phyloP scores from a whole-genome alignment of 2,329 filamentous ascomycete genomes.

The Truncatella angustata region DNA sequence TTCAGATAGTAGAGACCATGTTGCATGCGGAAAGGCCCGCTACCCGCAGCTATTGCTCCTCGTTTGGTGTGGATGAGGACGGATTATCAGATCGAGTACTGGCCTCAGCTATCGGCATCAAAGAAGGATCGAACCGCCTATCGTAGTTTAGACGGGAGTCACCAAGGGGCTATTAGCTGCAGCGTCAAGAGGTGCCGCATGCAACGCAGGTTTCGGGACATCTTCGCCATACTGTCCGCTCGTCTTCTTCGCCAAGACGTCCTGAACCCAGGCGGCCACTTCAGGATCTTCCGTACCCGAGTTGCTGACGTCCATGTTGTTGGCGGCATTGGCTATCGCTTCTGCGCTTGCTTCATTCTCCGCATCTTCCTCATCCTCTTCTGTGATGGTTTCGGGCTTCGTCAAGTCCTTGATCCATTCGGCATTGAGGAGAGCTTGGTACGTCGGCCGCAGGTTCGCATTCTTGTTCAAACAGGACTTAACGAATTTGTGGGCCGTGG shows the following conservation, averaged over 20 bases:
- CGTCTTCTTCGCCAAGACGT: conserved; percentile 65
- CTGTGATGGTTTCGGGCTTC: conserved; percentile 56
- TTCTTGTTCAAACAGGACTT: conserved; percentile 88
- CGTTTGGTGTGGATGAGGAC: background rate
- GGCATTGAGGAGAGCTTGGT: conserved; percentile 84
- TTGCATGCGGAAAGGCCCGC: conserved; percentile 2
- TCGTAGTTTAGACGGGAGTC: background rate
- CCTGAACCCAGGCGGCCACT: conserved; percentile 81
- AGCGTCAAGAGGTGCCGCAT: conserved; percentile 80
- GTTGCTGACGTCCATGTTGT: conserved; percentile 40
- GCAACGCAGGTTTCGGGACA: conserved; percentile 73
- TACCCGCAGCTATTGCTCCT: background rate
- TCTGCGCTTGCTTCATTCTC: conserved; percentile 35
- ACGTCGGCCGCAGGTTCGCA: conserved; percentile 88
- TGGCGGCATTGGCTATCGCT: conserved; percentile 41
- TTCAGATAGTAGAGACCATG: background rate
- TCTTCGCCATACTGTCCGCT: conserved; percentile 50
- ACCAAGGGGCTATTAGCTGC: no score
- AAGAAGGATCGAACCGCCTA: no score
- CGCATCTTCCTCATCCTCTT: conserved; percentile 34
- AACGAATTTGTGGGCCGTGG: conserved; percentile 82
- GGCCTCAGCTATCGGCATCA: no score
- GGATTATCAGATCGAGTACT: no score
- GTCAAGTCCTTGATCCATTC: conserved; percentile 79
- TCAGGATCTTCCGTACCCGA: conserved; percentile 68